Conservation (phyloP, 371 early-diverging fungal genomes). For the Dentiscutata heterogama region DNA sequence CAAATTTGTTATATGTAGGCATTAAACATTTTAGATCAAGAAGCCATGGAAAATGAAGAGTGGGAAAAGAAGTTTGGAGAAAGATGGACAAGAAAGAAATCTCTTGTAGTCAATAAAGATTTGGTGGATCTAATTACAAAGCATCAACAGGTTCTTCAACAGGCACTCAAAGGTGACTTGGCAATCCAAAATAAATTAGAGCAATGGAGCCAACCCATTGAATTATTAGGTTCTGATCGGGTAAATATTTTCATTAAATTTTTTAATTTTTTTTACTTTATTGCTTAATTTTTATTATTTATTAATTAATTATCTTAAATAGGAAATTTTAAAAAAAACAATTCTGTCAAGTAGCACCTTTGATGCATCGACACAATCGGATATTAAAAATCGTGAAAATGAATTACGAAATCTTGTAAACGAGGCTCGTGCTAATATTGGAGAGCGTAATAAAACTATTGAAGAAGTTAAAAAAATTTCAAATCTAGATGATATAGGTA, state of each 20-base stretch:
- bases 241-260: conserved; percentile 41
- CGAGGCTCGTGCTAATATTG: conserved; percentile 59
- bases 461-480: conserved; percentile 67
- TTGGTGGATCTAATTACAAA: conserved; percentile 68
- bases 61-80: conserved; percentile 63
- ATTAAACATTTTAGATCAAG: conserved; percentile 74
- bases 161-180: conserved; percentile 75
- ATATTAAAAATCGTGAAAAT: conserved; percentile 56
- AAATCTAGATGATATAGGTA: conserved; percentile 77
- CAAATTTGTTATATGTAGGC: conserved; percentile 28
- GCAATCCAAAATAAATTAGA: conserved; percentile 73
- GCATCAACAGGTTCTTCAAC: conserved; percentile 71
- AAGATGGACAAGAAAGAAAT: conserved; percentile 72
- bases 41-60: conserved; percentile 76
- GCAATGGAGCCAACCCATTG: conserved; percentile 70
- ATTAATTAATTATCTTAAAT: not conserved
- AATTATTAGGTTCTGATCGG: conserved; percentile 59
- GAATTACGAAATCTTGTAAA: conserved; percentile 62
- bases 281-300: conserved; percentile 19
- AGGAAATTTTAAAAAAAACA: conserved; percentile 56
- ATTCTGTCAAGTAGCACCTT: conserved; percentile 57
- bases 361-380: conserved; percentile 47
- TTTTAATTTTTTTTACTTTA: not conserved
- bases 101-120: conserved; percentile 66
- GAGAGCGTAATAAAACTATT: conserved; percentile 62